Evolutionary conservation across 2,329 filamentous ascomycete species (phyloP).

Genomic region (Hypocreales sp.): DNA sequence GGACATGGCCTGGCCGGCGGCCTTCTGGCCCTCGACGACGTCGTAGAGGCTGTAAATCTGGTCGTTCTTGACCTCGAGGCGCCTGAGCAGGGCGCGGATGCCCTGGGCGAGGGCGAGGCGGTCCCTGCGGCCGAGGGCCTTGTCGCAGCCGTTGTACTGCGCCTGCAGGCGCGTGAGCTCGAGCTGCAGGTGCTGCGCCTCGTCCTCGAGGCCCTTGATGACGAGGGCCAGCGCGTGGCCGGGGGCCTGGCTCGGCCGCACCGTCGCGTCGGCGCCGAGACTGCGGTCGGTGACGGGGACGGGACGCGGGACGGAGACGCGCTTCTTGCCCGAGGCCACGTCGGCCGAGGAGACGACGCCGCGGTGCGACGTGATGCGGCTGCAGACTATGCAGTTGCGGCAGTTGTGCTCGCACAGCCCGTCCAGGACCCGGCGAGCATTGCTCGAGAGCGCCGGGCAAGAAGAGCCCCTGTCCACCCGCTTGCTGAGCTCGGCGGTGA

Average conservation of each 20-base stretch:
- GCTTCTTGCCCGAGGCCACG: conserved; percentile 32
- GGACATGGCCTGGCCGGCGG: conserved; percentile 44
- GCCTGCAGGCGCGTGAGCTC: conserved; percentile 47
- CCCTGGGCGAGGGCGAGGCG: conserved; percentile 44
- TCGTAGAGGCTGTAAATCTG: conserved; percentile 76
- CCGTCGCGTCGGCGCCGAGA: conserved; percentile 32
- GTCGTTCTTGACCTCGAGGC: conserved; percentile 58
- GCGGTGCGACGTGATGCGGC: conserved; percentile 32
- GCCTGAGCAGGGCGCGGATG: conserved; percentile 44
- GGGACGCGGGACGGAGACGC: conserved; percentile 46
- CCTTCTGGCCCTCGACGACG: conserved; percentile 67
- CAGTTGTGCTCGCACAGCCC: conserved; percentile 37
- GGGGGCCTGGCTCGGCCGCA: conserved; percentile 54
- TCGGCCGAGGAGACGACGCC: conserved; percentile 21
- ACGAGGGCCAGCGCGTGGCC: conserved; percentile 64
- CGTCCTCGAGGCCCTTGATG: conserved; percentile 68
- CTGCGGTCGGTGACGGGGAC: conserved; percentile 49
- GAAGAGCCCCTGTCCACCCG: conserved; percentile 12
- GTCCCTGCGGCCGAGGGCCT: conserved; percentile 47
- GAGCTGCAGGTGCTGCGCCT: conserved; percentile 61
- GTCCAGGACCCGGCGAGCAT: conserved; percentile 37
- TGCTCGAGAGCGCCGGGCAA: conserved; percentile 32
- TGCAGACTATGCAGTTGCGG: conserved; percentile 41
- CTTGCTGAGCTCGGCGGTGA: conserved; percentile 9
- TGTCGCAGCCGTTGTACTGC: conserved; percentile 51